Conservation (phyloP, 139 green algal species). For the Chlorella sp. region DNA sequence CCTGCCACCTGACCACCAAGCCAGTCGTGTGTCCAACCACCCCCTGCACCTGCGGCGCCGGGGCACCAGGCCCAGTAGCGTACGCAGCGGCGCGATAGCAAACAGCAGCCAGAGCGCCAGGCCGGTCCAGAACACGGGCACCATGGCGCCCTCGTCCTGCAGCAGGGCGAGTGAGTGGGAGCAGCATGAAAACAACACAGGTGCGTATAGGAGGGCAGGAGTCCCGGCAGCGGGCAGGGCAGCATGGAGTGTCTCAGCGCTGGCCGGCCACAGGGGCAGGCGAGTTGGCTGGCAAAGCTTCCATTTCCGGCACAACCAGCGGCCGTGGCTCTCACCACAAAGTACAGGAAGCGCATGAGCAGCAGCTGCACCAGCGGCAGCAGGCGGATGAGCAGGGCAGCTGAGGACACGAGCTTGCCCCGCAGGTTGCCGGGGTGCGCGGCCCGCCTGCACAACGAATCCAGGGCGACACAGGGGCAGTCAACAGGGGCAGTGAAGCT, state of each 20-base stretch:
- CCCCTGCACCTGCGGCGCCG: conserved; percentile 3
- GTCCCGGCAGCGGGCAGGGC: no score
- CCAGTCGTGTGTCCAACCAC: neutral
- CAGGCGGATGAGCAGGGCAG: conserved; percentile 49
- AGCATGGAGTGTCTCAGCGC: neutral
- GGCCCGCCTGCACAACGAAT: neutral
- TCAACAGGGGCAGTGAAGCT: no score
- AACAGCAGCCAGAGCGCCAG: conserved; percentile 60
- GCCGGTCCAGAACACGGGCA: conserved; percentile 55
- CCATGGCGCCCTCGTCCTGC: conserved; percentile 35
- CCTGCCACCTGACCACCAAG: no score
- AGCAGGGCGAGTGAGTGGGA: no score
- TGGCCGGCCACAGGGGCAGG: no score
- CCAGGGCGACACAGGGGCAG: no score
- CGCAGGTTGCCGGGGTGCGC: conserved; percentile 48
- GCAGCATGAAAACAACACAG: no score
- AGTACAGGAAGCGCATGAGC: conserved; percentile 62
- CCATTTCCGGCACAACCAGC: no score
- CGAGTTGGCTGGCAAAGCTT: no score
- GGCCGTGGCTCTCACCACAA: conserved; percentile 2
- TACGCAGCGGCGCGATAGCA: conserved; percentile 39
- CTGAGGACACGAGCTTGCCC: conserved; percentile 41
- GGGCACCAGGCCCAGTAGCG: conserved; percentile 36
- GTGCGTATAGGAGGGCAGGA: no score
- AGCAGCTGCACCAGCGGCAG: conserved; percentile 65